These are phyloP conservation scores for Funneliformis geosporum DNA, from an alignment of 192 early-diverging fungal species.

Conservation along the genomic window DNA sequence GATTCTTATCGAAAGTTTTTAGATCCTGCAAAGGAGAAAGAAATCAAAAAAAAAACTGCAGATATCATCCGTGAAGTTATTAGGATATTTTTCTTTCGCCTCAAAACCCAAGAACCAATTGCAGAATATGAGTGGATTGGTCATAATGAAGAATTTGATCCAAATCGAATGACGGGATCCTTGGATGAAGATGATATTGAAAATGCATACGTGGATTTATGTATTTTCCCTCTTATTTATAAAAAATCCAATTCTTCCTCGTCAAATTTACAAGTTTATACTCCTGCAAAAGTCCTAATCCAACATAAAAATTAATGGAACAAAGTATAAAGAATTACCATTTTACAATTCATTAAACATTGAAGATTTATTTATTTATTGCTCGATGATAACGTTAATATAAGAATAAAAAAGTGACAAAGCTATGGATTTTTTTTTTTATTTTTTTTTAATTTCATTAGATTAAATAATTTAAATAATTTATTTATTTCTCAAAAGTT, in stretches of 20 bases:
- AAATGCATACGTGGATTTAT: background rate
- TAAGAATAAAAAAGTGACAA: too few species aligned
- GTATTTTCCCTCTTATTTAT: slow-evolving; percentile 1
- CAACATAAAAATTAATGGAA: too few species aligned
- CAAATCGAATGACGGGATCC: background rate
- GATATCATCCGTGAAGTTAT: background rate
- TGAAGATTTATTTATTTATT: too few species aligned
- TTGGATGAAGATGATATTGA: background rate
- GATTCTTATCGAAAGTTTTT: background rate
- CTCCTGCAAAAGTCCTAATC: background rate
- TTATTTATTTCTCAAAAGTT: too few species aligned
- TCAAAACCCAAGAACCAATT: background rate
- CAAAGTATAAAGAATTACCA: too few species aligned
- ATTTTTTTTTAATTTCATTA: too few species aligned
- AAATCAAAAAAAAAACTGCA: background rate
- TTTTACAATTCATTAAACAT: too few species aligned
- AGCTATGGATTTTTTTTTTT: too few species aligned
- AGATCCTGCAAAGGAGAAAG: background rate
- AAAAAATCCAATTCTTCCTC: background rate
- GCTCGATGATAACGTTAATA: too few species aligned
- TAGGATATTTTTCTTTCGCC: background rate
- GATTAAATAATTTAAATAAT: too few species aligned
- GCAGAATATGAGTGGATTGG: background rate
- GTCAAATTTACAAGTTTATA: background rate
- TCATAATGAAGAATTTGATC: background rate